Conservation (phyloP, 495 filamentous ascomycete genomes). For the Thermothielavioides terrestris region DNA sequence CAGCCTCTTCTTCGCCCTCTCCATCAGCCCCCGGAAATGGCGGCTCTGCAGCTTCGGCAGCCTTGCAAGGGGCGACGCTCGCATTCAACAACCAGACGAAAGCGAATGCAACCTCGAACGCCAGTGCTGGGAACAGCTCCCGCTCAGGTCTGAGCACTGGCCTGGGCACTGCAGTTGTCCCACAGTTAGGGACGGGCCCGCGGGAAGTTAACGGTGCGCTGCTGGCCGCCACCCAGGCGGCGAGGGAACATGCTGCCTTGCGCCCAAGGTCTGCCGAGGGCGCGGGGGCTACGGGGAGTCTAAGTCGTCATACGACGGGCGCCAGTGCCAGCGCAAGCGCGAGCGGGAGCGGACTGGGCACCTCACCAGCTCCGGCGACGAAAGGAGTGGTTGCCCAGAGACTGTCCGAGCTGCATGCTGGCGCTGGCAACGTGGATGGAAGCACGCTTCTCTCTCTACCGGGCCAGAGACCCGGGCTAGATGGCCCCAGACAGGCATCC, state of each 20-base stretch:
- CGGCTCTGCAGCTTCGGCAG: conserved; percentile 20
- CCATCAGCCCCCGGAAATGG: conserved; percentile 4
- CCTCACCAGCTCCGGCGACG: no score
- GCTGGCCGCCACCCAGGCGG: conserved; percentile 38
- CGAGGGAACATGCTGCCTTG: conserved; percentile 10
- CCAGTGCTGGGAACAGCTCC: not conserved
- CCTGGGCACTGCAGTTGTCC: no score
- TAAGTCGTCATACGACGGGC: conserved; percentile 12
- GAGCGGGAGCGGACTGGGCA: not conserved
- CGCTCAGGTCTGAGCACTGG: not conserved
- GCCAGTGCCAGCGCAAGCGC: conserved; percentile 2
- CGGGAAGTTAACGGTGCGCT: conserved; percentile 35
- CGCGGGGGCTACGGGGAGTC: not conserved
- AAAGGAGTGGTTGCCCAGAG: conserved; percentile 7
- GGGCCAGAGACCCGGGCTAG: conserved; percentile 6
- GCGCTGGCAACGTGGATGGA: not conserved
- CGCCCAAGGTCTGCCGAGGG: conserved; percentile 1
- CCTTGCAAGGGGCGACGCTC: conserved; percentile 39
- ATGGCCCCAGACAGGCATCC: not conserved
- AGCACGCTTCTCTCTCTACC: conserved; percentile 12
- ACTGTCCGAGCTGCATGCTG: conserved; percentile 6
- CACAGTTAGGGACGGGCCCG: conserved; percentile 13
- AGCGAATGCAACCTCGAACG: not conserved
- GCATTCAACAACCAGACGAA: conserved; percentile 32
- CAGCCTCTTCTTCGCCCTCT: not conserved